Percentiles rank a stretch among this genome's conserved stretches.
Evolutionary conservation across 2,329 filamentous ascomycete species (phyloP).

Genomic region (Fusarium fujikuroi): DNA sequence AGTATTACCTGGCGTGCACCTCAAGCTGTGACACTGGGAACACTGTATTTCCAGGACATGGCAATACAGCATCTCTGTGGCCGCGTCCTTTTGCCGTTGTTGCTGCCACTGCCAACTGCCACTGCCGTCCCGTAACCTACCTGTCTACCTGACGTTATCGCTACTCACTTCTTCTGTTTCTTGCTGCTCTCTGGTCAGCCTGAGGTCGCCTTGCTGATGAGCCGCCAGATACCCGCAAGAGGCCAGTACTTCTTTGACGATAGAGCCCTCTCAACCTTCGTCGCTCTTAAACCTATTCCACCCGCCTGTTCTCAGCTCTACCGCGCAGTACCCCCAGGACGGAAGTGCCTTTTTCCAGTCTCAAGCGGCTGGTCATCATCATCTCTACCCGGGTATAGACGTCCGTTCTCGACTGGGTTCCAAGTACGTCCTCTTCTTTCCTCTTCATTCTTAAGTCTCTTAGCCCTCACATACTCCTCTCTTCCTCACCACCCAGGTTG

Average conservation of each 20-base stretch:
- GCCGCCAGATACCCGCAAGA: constrained; percentile 65
- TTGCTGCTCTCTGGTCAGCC: constrained; percentile 30
- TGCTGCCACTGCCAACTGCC: constrained; percentile 38
- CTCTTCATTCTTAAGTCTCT: background rate
- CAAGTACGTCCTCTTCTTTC: constrained; percentile 57
- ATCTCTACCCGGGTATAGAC: constrained; percentile 62
- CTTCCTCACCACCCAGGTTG: constrained; percentile 3
- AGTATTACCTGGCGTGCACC: constrained; percentile 42
- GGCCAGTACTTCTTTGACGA: constrained; percentile 61
- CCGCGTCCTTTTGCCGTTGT: constrained; percentile 40
- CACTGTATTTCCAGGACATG: constrained; percentile 46
- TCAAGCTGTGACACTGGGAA: constrained; percentile 44
- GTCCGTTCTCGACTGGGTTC: constrained; percentile 64
- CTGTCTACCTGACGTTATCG: constrained; percentile 22
- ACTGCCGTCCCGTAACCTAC: constrained; percentile 33
- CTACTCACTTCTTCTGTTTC: constrained; percentile 16
- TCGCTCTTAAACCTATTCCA: constrained; percentile 64
- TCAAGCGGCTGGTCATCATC: constrained; percentile 53
- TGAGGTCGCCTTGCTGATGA: constrained; percentile 43
- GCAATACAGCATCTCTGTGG: constrained; percentile 47
- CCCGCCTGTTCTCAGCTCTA: constrained; percentile 58
- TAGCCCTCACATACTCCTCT: constrained; percentile 3
- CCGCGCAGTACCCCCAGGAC: constrained; percentile 62
- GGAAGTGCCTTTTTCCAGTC: constrained; percentile 60
- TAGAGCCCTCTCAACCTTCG: constrained; percentile 64